Conservation (phyloP, 495 filamentous ascomycete genomes). For the Talaromyces trachyspermus region DNA sequence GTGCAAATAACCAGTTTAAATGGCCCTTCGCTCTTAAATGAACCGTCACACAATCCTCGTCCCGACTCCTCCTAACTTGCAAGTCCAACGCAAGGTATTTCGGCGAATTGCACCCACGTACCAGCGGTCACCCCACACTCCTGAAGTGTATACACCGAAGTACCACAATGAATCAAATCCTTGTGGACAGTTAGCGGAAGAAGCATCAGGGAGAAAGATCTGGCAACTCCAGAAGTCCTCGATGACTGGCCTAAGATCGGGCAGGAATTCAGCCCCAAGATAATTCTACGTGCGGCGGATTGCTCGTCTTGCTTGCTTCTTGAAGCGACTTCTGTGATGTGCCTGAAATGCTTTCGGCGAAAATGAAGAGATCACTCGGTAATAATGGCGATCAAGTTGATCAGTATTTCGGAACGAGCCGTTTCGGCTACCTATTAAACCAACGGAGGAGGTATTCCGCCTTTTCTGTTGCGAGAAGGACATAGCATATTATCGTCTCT, state of each 20-base stretch:
- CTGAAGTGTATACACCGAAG: neutral
- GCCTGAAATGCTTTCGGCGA: slow-evolving; percentile 2
- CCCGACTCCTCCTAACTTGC: slow-evolving; percentile 2
- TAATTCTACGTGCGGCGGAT: neutral
- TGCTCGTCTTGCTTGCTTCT: neutral
- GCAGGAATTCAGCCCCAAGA: neutral
- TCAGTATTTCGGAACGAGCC: slow-evolving; percentile 2
- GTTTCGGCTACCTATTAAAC: slow-evolving; percentile 2
- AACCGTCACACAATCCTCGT: neutral
- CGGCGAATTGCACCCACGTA: slow-evolving; percentile 1
- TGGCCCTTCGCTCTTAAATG: slow-evolving; percentile 2
- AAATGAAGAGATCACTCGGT: neutral
- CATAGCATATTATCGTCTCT: neutral
- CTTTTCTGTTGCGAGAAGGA: slow-evolving; percentile 1
- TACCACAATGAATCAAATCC: neutral
- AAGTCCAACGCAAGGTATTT: neutral
- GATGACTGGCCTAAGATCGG: neutral
- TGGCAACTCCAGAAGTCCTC: neutral
- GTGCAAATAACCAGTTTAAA: slow-evolving; percentile 2
- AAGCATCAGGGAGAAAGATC: neutral
- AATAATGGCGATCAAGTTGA: slow-evolving; percentile 1
- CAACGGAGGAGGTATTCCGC: neutral
- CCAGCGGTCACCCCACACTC: neutral
- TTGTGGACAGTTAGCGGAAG: neutral
- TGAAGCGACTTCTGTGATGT: slow-evolving; percentile 1